Conservation (phyloP, 2,329 filamentous ascomycete genomes). For the Cadophora gregata region DNA sequence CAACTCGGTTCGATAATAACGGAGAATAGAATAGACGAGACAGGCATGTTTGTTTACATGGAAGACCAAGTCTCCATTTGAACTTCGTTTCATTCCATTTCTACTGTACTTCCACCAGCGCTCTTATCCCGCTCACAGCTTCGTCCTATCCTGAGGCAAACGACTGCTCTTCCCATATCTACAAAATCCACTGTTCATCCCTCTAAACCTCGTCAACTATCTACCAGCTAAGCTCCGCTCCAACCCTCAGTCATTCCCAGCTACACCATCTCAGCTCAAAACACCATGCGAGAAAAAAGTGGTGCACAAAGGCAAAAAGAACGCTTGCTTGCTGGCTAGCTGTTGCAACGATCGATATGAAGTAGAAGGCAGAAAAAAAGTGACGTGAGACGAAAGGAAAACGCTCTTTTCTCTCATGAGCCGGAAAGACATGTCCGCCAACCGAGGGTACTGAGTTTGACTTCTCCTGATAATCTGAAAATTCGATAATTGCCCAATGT, state of each 20-base stretch:
- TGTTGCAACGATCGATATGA: conserved; percentile 19
- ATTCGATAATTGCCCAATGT: background rate
- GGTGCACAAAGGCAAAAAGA: conserved; percentile 8
- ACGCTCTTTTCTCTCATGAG: background rate
- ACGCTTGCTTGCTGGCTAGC: conserved; percentile 13
- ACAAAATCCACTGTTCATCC: background rate
- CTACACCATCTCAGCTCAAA: background rate
- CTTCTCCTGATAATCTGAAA: conserved; percentile 25
- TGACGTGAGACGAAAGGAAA: conserved; percentile 6
- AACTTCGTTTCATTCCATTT: background rate
- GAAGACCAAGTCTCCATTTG: conserved; percentile 3
- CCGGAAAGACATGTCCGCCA: conserved; percentile 7
- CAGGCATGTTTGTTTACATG: background rate
- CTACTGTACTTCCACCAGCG: background rate
- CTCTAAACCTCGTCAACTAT: background rate
- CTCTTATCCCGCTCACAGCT: background rate
- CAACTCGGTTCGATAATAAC: too few relatives aligned
- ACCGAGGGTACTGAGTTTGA: conserved; percentile 31
- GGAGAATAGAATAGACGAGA: background rate
- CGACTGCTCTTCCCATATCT: background rate
- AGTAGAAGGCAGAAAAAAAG: conserved; percentile 1
- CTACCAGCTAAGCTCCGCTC: background rate
- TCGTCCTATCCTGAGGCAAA: conserved; percentile 5
- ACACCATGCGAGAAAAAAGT: conserved; percentile 1
- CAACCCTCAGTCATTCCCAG: background rate